Evolutionary conservation across 768 basidiomycete genomes (phyloP).

Genomic region (Russula sp.): DNA sequence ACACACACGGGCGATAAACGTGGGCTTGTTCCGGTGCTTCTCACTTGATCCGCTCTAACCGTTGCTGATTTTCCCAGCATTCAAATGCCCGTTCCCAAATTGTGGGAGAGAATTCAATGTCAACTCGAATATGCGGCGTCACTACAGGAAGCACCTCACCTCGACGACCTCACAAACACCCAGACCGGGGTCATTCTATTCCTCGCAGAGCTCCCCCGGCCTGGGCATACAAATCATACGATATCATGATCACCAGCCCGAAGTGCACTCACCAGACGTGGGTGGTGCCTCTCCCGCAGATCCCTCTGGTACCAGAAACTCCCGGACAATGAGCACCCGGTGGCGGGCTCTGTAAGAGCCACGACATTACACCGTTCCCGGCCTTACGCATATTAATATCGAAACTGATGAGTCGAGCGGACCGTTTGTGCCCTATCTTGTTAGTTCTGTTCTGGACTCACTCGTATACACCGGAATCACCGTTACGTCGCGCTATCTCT

Average conservation of each 20-base stretch:
- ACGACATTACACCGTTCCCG: not conserved
- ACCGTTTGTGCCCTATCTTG: constrained; percentile 20
- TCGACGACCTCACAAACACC: constrained; percentile 13
- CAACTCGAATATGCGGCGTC: constrained; percentile 80
- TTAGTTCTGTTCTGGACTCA: constrained; percentile 22
- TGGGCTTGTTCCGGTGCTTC: constrained; percentile 32
- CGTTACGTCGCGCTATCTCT: constrained; percentile 23
- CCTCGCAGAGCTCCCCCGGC: constrained; percentile 10
- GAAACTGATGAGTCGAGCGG: constrained; percentile 18
- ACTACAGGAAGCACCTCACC: constrained; percentile 58
- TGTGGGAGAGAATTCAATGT: constrained; percentile 79
- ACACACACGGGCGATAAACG: constrained; percentile 66
- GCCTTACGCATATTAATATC: constrained; percentile 11
- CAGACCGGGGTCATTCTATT: constrained; percentile 17
- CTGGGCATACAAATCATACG: constrained; percentile 23
- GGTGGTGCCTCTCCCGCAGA: constrained; percentile 1
- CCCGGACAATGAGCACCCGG: constrained; percentile 10
- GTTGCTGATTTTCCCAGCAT: constrained; percentile 42
- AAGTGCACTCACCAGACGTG: not conserved
- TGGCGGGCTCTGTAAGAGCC: constrained; percentile 16
- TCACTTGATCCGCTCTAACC: not conserved
- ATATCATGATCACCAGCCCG: constrained; percentile 19
- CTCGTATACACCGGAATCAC: constrained; percentile 20
- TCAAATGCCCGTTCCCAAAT: constrained; percentile 65
- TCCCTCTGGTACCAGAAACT: constrained; percentile 5